These are phyloP conservation scores for Vachellia collinsii DNA, from an alignment of 306 rosid genomes.

Conservation along the genomic window DNA sequence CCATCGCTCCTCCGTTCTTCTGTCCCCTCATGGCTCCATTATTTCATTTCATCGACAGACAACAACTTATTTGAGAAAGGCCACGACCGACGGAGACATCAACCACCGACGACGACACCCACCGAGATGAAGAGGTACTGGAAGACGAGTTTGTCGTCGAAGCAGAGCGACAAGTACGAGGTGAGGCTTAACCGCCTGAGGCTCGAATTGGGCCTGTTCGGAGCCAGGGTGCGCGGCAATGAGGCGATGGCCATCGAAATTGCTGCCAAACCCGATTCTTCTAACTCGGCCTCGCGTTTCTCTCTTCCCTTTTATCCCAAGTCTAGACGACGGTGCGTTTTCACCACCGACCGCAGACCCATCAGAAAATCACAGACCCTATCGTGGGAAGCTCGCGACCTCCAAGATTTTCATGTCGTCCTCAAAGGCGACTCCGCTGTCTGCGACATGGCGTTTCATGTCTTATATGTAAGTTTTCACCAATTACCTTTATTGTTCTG, in stretches of 20 bases:
- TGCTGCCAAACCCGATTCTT: background rate
- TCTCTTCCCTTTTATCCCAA: slow-evolving; percentile 48
- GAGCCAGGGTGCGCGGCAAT: slow-evolving; percentile 17
- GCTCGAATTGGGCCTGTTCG: slow-evolving; percentile 48
- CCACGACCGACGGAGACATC: background rate
- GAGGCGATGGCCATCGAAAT: slow-evolving; percentile 48
- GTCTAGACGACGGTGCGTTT: slow-evolving; percentile 37
- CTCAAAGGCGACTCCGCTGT: slow-evolving; percentile 33
- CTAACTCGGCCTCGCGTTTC: background rate
- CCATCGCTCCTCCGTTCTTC: slow-evolving; percentile 21
- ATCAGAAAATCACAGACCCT: slow-evolving; percentile 21
- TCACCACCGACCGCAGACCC: slow-evolving; percentile 32
- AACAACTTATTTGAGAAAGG: background rate
- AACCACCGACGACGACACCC: background rate
- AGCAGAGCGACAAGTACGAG: slow-evolving; percentile 38
- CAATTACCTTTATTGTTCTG: background rate
- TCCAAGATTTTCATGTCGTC: slow-evolving; percentile 33
- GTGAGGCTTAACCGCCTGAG: slow-evolving; percentile 57
- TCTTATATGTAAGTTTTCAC: slow-evolving; percentile 58
- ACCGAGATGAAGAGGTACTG: slow-evolving; percentile 51
- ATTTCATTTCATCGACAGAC: background rate
- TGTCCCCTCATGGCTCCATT: slow-evolving; percentile 25
- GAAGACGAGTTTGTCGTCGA: slow-evolving; percentile 41
- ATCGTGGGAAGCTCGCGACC: slow-evolving; percentile 50
- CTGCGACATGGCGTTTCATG: slow-evolving; percentile 49